Conservation (phyloP, 805 yeast genomes). For the Candida silvatica region DNA sequence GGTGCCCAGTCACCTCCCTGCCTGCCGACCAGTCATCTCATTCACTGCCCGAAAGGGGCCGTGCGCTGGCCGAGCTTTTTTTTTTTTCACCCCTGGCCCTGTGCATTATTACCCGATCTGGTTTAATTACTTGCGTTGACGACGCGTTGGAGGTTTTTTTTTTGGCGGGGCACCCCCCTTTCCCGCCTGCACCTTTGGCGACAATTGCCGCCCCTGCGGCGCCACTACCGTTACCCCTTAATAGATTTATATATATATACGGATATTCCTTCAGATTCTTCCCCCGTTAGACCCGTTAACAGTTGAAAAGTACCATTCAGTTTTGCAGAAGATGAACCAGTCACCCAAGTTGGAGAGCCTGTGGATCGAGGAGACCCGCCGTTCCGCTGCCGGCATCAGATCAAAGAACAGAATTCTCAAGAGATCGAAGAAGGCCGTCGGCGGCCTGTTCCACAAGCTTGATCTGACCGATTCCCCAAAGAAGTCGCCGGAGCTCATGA, state of each 20-base stretch:
- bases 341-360: conserved; percentile 17
- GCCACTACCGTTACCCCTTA: not conserved
- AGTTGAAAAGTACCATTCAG: not conserved
- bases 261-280: not conserved
- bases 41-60: too few relatives aligned
- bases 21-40: too few relatives aligned
- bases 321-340: too few relatives aligned
- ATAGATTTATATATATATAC: not conserved
- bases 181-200: not conserved
- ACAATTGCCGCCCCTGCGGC: not conserved
- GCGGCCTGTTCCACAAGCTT: not conserved
- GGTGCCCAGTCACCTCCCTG: too few relatives aligned
- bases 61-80: not conserved
- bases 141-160: too few relatives aligned
- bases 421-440: not conserved
- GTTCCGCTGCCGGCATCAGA: not conserved
- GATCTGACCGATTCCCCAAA: not conserved
- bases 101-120: not conserved
- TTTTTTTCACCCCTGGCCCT: not conserved
- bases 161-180: too few relatives aligned
- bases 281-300: not conserved
- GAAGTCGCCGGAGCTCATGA: conserved; percentile 3
- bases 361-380: conserved; percentile 18
- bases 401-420: not conserved
- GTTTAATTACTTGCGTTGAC: not conserved